Evolutionary conservation across 139 green algal species (phyloP), one percentile per base, ranked within the genome.

Genomic region (Asterochloris erici): DNA sequence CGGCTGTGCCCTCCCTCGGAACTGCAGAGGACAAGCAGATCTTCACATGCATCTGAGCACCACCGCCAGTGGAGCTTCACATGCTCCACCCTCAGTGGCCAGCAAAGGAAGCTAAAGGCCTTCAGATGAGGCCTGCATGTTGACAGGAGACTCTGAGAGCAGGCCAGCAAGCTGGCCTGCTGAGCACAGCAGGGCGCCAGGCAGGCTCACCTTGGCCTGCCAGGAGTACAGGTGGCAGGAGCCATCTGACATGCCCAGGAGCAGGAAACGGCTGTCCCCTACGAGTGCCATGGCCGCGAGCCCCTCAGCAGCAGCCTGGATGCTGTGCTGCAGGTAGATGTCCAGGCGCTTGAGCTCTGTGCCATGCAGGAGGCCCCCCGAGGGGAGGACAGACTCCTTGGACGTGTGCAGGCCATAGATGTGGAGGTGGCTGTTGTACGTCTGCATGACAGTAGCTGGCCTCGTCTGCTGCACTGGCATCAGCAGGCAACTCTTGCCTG

Each of bases 191-290:
- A 74, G 79, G 60, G 12, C 11, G 17, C 54, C 38, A 54, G 38
- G 38, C 38, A 54, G 61, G 14, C 81, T 21, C 74, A 94, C 92
- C 88, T 95, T 90, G 70, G 88, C 90, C 13, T 85, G 77, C 93
- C 93, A 96, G 10, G 85, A 91, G 64, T 88, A 88, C 17, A 89
- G 84, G 29, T 87, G 89, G 78, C 92, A 81, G 54, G 84, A 85
- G 24, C 92, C 93, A 63, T 94, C 91, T 9, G 81, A 81, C 29
- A 93, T 88, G 0, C 83, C 89, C 0, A 95, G 79, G 64, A 95
- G 79, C 60, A 96, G 19, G 14, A 77, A 79, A 9, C 86, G 82
- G 79, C 74, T 77, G 81, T 94, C 91, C 0, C 88, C 90, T 2
- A 85, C 83, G 0, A 92, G 60, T 70, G 77, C 23, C 76, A 29